phyloP scores from a whole-genome alignment of 495 filamentous ascomycete genomes.

The Platismatia glauca region DNA sequence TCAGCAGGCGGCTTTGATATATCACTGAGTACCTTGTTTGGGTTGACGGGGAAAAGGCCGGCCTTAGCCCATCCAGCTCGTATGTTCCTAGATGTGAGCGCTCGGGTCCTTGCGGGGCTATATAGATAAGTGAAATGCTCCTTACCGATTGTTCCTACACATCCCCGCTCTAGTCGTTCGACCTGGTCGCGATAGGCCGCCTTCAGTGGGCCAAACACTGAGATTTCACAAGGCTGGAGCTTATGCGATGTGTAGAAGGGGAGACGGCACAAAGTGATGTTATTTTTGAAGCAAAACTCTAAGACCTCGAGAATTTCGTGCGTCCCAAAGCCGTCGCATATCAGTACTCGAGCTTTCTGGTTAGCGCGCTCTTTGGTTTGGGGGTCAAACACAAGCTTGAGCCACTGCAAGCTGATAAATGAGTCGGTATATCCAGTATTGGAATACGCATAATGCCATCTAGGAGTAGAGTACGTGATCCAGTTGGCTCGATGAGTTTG shows the following conservation, averaged over 20 bases:
- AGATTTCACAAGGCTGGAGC: no score
- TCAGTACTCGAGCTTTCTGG: conserved; percentile 19
- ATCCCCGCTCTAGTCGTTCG: conserved; percentile 23
- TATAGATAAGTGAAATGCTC: no score
- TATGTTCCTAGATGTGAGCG: conserved; percentile 31
- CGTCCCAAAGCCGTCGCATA: conserved; percentile 24
- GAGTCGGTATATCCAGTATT: conserved; percentile 23
- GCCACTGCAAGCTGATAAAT: conserved; percentile 24
- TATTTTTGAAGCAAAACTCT: conserved; percentile 24
- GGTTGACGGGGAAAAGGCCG: conserved; percentile 32
- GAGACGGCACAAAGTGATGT: conserved; percentile 14
- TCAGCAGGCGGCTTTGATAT: conserved; percentile 24
- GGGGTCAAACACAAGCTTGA: conserved; percentile 22
- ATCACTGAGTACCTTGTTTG: conserved; percentile 29
- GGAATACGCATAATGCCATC: conserved; percentile 22
- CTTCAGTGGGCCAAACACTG: conserved; percentile 15
- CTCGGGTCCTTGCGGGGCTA: conserved; percentile 26
- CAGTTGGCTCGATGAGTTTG: conserved; percentile 21
- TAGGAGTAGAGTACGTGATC: conserved; percentile 21
- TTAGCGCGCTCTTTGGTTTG: conserved; percentile 23
- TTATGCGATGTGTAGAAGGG: no score
- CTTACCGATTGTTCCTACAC: conserved; percentile 25
- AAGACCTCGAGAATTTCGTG: conserved; percentile 24
- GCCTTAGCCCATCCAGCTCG: conserved; percentile 25
- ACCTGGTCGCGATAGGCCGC: conserved; percentile 22